Base-by-base conservation (phyloP, 192 early-diverging fungal species). In the Rhizophagus prolifer region DNA sequence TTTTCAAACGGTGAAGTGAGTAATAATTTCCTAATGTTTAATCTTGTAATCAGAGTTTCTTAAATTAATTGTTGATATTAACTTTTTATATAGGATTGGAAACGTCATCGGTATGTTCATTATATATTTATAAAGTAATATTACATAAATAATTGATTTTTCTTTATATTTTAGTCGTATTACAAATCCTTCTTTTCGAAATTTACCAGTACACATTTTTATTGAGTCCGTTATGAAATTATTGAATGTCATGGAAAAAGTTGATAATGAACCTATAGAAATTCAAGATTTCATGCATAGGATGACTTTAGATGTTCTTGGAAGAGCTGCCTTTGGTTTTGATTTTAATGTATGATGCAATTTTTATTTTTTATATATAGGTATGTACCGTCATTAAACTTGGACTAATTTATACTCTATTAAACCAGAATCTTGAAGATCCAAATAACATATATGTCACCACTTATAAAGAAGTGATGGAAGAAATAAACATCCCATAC, bases 301-400 rank as follows among this genome's bases (percentile, higher is more conserved):
- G 60, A n/a, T 61, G n/a, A 26, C 60, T 61, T 61, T 61, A 61
- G 60, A 61, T 61, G 60, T 26, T n/a, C 60, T 61, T 23, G 60
- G 60, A 61, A 61, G n/a, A 26, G 12, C 60, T 61, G 60, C 25
- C 9, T 61, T 61, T n/a, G 60, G n/a, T n/a, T 61, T 61, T 61
- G 60, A 61, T 61, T 61, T 61, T 23, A 61, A 61, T 61, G 60
- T 61, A 23, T n/a, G 25, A 25, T 3, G 8, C 12, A 9, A 25
- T 61, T 60, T 60, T 60, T n/a, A n/a, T n/a, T 60, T 6, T 26
- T 25, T 25, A 25, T 60, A 7, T 6, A 60, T 60, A 60, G 31
- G 4, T 34, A 34, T 34, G 31, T 34, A 34, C 3, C 4, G 4
- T 4, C 31, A 4, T 34, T 34, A 34, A 34, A 34, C 31, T 34